phyloP scores from a whole-genome alignment of 2,329 filamentous ascomycete genomes.

The Claviceps fusiformis region DNA sequence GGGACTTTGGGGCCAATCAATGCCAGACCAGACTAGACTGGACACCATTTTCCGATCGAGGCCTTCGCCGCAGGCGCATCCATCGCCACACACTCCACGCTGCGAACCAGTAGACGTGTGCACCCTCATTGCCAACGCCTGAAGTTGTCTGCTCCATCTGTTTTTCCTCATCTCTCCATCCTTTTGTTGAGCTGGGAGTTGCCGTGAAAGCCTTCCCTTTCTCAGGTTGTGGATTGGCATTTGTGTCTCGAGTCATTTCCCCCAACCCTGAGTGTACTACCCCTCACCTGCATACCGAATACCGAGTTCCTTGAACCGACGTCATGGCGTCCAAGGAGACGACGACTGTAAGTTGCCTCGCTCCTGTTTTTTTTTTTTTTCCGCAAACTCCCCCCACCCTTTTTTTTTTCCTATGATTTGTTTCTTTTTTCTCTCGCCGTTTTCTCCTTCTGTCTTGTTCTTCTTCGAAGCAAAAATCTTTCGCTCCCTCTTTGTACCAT shows the following conservation, averaged over 20 bases:
- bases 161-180: neutral
- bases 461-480: no score
- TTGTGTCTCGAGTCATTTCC: neutral
- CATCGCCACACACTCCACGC: neutral
- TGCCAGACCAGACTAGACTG: no score
- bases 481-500: neutral
- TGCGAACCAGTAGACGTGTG: neutral
- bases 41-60: neutral
- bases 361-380: no score
- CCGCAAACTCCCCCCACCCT: no score
- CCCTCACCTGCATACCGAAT: conserved; percentile 1
- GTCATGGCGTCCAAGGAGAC: conserved; percentile 20
- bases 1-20: neutral
- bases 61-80: neutral
- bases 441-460: no score
- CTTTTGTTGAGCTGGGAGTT: neutral
- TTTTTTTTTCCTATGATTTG: neutral
- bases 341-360: conserved; percentile 13
- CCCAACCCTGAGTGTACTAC: neutral
- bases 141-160: no score
- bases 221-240: neutral
- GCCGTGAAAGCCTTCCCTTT: neutral
- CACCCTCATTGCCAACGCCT: neutral
- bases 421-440: neutral
- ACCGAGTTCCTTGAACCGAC: neutral